Percentiles rank a stretch among this genome's conserved stretches.
phyloP scores from a whole-genome alignment of 2,329 filamentous ascomycete genomes.

The Phyllosticta capitalensis region DNA sequence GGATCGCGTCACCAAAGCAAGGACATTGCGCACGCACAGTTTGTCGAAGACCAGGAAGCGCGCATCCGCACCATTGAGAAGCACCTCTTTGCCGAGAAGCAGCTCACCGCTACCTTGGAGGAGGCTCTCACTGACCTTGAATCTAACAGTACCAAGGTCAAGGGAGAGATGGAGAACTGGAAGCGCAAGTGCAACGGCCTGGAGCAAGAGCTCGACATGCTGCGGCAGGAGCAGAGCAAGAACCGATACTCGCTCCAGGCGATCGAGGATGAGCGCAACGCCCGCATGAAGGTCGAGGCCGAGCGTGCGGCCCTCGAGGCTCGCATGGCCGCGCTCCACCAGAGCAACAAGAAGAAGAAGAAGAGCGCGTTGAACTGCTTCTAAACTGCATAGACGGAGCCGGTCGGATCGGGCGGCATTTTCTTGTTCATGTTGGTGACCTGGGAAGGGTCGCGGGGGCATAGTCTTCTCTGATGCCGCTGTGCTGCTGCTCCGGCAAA shows the following conservation, averaged over 20 bases:
- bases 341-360: slow-evolving; percentile 86
- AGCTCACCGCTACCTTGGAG: slow-evolving; percentile 88
- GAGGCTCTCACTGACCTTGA: slow-evolving; percentile 93
- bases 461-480: too few relatives aligned
- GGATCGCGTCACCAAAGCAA: slow-evolving; percentile 71
- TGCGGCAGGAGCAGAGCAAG: slow-evolving; percentile 50
- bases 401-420: not conserved
- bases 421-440: not conserved
- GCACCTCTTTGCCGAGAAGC: slow-evolving; percentile 89
- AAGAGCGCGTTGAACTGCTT: slow-evolving; percentile 97
- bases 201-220: slow-evolving; percentile 59
- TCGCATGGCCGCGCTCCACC: slow-evolving; percentile 65
- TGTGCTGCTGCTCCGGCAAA: not conserved
- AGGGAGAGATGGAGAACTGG: slow-evolving; percentile 82
- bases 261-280: slow-evolving; percentile 93
- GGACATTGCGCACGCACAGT: slow-evolving; percentile 65
- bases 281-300: slow-evolving; percentile 79
- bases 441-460: too few relatives aligned
- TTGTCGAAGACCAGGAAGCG: slow-evolving; percentile 89
- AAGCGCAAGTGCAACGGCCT: slow-evolving; percentile 72
- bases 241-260: slow-evolving; percentile 66
- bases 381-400: slow-evolving; percentile 42
- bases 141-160: slow-evolving; percentile 82
- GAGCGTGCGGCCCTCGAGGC: slow-evolving; percentile 85
- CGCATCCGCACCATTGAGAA: slow-evolving; percentile 95